Base-by-base conservation (phyloP, 2,329 filamentous ascomycete species). In the Sclerotinia trifoliorum region DNA sequence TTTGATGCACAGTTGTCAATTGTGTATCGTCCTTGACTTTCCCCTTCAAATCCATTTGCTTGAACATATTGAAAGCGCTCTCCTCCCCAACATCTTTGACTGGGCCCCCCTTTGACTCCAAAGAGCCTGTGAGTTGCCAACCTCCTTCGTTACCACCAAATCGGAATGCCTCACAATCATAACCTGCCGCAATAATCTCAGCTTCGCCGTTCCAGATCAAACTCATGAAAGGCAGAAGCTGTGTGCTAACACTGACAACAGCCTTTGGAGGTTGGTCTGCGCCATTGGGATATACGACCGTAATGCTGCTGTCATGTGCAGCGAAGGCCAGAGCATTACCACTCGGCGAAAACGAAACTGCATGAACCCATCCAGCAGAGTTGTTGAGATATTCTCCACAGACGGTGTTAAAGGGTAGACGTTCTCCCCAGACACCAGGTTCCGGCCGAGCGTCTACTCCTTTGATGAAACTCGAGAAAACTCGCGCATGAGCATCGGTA, bases 11-110 rank as follows among this genome's bases (percentile, higher is more conserved):
- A 15, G 95, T 98, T 82, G 93, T 95, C 74, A 99, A 84, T 82
- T 96, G 92, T 5, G 94, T 97, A 78, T 98, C 94, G 76, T 96
- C 93, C 78, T 92, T 92, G 67, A 85, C 83, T 81, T 96, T 96
- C 71, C 95, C 95, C 85, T 95, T 97, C 73, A 99, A 85, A 80
- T 99, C 95, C 95, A 99, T 98, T 83, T 97, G 94, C 76, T 89
- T 88, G 83, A 99, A 99, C 93, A 98, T 97, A 80, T 98, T 97
- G 79, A 97, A 83, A 32, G 95, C 95, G 72, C 91, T 95, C 79
- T 98, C 95, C 80, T 98, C 95, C 44, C 90, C 86, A 67, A 87
- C 86, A 68, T 85, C 88, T 2, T 80, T 81, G 54, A 70, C 51
- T 58, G 76, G 67, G 66, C 74, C 66, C 61, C 76, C 71, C 71